These are phyloP conservation scores for Nothophoma quercina DNA, from an alignment of 2,329 filamentous ascomycete species.

Conservation along the genomic window DNA sequence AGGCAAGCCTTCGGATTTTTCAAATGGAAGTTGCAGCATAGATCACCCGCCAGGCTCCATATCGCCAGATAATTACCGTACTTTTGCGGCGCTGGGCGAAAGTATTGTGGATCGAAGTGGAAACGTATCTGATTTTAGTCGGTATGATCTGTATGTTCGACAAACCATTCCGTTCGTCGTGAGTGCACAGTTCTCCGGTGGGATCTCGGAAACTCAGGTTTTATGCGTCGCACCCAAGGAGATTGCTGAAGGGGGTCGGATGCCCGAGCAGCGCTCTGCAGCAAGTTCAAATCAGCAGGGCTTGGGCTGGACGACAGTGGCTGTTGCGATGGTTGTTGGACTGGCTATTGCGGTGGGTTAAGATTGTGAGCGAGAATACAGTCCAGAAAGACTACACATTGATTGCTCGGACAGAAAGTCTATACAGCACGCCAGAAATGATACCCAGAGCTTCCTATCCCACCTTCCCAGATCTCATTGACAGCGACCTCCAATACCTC, in stretches of 20 bases:
- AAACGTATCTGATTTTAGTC: conserved; percentile 1
- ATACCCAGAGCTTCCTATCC: not conserved
- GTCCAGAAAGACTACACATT: no score
- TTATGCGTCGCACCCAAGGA: conserved; percentile 5
- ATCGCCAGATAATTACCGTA: not conserved
- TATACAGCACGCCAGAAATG: not conserved
- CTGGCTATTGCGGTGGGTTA: not conserved
- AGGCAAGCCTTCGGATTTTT: not conserved
- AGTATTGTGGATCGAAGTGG: not conserved
- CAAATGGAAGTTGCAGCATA: conserved; percentile 1
- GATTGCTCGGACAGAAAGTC: not conserved
- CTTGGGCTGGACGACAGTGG: not conserved
- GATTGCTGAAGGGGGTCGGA: conserved; percentile 2
- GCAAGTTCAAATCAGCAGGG: not conserved
- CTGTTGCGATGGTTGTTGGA: not conserved
- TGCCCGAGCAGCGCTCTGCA: not conserved
- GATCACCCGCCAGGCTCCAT: not conserved
- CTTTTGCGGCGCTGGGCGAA: not conserved
- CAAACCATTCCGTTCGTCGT: conserved; percentile 11
- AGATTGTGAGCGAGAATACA: no score
- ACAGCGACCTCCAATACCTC: no score
- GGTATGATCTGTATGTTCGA: conserved; percentile 7
- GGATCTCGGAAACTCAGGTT: conserved; percentile 5
- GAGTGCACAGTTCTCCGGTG: not conserved
- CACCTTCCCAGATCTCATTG: no score